Conservation (phyloP, 345 rosid genomes). For the Eucalyptus victrix region DNA sequence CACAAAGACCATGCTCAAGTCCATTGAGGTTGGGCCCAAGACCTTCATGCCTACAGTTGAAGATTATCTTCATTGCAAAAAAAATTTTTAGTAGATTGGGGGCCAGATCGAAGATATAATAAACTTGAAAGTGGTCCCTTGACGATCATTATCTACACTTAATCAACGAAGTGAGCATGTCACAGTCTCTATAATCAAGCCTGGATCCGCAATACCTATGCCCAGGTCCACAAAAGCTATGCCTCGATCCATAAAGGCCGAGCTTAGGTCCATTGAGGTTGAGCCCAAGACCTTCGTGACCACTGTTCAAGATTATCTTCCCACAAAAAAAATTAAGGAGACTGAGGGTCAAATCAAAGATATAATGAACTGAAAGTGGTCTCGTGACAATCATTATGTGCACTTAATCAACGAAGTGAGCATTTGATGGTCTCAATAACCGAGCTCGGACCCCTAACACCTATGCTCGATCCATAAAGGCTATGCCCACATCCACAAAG, state of each 20-base stretch:
- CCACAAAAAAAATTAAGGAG: too few species aligned
- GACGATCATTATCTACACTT: rapidly evolving
- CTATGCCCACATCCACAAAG: not conserved
- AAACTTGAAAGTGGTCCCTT: too few species aligned
- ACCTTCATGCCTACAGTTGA: too few species aligned
- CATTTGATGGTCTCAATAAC: rapidly evolving
- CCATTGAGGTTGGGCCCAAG: too few species aligned
- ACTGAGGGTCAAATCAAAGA: rapidly evolving
- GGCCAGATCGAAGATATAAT: too few species aligned
- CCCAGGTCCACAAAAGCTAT: not conserved
- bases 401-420: not conserved
- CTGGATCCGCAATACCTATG: rapidly evolving
- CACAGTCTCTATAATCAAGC: rapidly evolving
- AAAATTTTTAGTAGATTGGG: rapidly evolving
- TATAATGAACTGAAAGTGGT: too few species aligned
- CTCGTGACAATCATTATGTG: rapidly evolving
- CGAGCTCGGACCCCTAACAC: rapidly evolving
- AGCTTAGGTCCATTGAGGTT: too few species aligned
- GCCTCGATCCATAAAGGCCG: rapidly evolving
- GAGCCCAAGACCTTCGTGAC: too few species aligned
- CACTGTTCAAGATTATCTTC: too few species aligned
- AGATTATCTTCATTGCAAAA: rapidly evolving
- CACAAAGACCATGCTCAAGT: too few species aligned
- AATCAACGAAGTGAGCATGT: not conserved
- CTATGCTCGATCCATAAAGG: not conserved